Conservation (phyloP, 768 basidiomycete genomes). For the Tylopilus rubrobrunneus region DNA sequence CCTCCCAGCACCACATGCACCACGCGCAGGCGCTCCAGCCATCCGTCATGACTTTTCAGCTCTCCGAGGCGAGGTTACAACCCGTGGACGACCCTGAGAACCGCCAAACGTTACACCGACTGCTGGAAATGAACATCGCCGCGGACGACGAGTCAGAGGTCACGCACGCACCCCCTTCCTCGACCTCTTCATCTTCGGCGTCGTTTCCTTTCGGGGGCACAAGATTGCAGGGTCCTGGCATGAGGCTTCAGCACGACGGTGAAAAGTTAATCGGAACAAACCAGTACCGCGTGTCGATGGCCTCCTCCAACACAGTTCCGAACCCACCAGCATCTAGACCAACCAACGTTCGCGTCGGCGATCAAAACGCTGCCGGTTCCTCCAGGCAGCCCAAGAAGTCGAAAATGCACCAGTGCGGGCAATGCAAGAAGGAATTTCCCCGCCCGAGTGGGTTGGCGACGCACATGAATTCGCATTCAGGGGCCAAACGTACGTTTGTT, state of each 20-base stretch:
- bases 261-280: slow-evolving; percentile 8
- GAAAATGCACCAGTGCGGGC: slow-evolving; percentile 47
- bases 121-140: slow-evolving; percentile 15
- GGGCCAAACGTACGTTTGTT: slow-evolving; percentile 40
- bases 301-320: slow-evolving; percentile 2
- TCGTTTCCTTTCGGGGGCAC: slow-evolving; percentile 3
- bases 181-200: slow-evolving; percentile 1
- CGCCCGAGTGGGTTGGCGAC: slow-evolving; percentile 49
- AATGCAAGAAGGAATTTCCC: slow-evolving; percentile 45
- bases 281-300: slow-evolving; percentile 10
- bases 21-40: slow-evolving; percentile 19
- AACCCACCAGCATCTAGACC: slow-evolving; percentile 12
- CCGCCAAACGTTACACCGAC: slow-evolving; percentile 14
- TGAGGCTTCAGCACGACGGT: slow-evolving; percentile 18
- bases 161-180: slow-evolving; percentile 3
- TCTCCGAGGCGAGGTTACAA: slow-evolving; percentile 21
- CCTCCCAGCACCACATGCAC: slow-evolving; percentile 3
- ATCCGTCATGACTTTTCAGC: slow-evolving; percentile 30
- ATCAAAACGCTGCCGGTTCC: slow-evolving; percentile 10
- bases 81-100: slow-evolving; percentile 29
- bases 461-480: slow-evolving; percentile 52
- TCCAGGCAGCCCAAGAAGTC: slow-evolving; percentile 32
- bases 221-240: slow-evolving; percentile 22
- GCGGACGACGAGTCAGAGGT: slow-evolving; percentile 15
- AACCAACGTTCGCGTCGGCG: neutral